A percentile compares a stretch with the other conserved stretches of the same genome.
Conservation (phyloP, 495 filamentous ascomycete genomes). For the Pseudomonodictys pantanalensis region DNA sequence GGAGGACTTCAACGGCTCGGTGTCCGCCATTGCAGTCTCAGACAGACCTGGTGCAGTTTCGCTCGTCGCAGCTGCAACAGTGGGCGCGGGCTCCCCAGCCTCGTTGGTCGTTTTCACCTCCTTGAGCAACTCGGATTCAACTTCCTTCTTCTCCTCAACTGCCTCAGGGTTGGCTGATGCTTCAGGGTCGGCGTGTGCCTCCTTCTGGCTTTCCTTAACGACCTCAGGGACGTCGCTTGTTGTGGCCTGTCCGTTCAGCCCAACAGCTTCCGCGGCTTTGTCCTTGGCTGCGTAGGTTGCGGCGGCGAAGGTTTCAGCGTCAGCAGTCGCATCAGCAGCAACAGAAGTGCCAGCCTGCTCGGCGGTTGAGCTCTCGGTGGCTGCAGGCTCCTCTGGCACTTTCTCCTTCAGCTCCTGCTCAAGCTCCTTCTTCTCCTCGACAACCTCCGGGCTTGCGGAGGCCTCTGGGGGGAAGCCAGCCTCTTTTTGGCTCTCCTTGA, state of each 20-base stretch:
- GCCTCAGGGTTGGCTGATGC: constrained; percentile 57
- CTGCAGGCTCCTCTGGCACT: constrained; percentile 31
- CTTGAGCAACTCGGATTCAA: constrained; percentile 50
- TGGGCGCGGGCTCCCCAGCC: constrained; percentile 39
- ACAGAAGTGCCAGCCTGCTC: background rate
- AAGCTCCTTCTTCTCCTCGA: constrained; percentile 31
- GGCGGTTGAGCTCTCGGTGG: constrained; percentile 24
- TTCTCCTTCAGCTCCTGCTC: constrained; percentile 28
- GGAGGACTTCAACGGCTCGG: constrained; percentile 31
- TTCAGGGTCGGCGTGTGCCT: constrained; percentile 57
- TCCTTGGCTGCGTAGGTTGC: constrained; percentile 34
- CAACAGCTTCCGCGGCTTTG: constrained; percentile 21
- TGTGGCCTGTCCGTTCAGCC: constrained; percentile 18
- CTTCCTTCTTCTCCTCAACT: constrained; percentile 73
- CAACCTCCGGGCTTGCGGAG: constrained; percentile 21
- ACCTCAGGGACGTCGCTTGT: constrained; percentile 56
- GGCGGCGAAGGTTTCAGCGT: constrained; percentile 14
- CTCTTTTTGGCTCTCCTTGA: constrained; percentile 26
- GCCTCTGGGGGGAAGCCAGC: constrained; percentile 23
- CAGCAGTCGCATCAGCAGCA: constrained; percentile 4
- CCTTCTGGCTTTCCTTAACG: constrained; percentile 64
- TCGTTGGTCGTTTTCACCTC: constrained; percentile 29
- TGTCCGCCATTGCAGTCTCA: constrained; percentile 22
- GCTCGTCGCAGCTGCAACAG: constrained; percentile 23
- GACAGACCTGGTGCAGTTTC: constrained; percentile 12